Evolutionary conservation across 371 early-diverging fungal genomes (phyloP).

Genomic region (Mortierella sp.): DNA sequence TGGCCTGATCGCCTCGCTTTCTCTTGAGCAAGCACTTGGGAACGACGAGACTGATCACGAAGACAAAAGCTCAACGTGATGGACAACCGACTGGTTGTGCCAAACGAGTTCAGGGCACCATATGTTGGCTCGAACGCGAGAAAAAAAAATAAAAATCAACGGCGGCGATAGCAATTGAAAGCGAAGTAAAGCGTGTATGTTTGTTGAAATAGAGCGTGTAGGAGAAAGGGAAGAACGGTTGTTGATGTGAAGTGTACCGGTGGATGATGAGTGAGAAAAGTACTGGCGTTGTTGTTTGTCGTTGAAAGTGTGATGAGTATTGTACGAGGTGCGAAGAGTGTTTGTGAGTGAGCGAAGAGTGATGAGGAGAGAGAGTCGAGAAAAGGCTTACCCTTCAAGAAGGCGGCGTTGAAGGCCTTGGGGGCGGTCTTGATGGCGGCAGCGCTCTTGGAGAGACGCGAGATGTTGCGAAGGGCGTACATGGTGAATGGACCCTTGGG

Average conservation of each 20-base stretch:
- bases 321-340: neutral
- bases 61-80: constrained; percentile 1
- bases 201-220: neutral
- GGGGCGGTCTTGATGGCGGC: constrained; percentile 58
- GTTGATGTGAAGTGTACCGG: neutral
- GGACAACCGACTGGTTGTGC: neutral
- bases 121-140: constrained; percentile 6
- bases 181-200: neutral
- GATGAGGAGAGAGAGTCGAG: neutral
- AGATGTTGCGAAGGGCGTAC: constrained; percentile 59
- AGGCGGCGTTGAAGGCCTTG: constrained; percentile 60
- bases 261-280: neutral
- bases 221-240: neutral
- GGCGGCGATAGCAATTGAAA: neutral
- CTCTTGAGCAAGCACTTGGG: neutral
- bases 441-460: constrained; percentile 59
- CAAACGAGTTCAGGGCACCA: neutral
- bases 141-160: neutral
- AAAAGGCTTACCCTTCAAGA: constrained; percentile 54
- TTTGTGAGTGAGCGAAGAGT: neutral
- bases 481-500: constrained; percentile 35
- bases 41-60: neutral
- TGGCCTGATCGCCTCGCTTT: neutral
- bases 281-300: neutral
- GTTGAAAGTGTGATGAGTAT: neutral